Base-by-base conservation (phyloP, 2,329 filamentous ascomycete species). In the Epichloe sp. region DNA sequence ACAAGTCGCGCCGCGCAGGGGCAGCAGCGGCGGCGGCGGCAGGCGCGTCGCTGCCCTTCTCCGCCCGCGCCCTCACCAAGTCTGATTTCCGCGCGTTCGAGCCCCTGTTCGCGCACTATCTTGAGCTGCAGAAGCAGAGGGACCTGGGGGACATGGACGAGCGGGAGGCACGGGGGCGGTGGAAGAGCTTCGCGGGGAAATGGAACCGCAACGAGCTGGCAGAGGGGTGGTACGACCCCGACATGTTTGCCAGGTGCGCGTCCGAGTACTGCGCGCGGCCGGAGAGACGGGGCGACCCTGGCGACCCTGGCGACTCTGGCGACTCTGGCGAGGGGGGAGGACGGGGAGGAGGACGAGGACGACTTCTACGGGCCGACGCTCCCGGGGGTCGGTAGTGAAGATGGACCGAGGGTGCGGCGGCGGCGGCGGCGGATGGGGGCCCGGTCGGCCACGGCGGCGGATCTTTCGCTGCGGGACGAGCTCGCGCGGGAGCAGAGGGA, bases 131-230 rank as follows among this genome's bases (percentile, higher is more conserved):
- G 67, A 96, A 96, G 69, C 75, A 81, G 40, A 76, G 86, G 41
- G 70, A 83, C 49, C 70, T 94, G 1, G 74, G 17, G 17, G 76
- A 79, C 10, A 72, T 97, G 57, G 77, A 81, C 51, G 83, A 88
- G 55, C 76, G 78, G n/a, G 90, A 96, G 64, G 68, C 82, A 1
- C 84, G 77, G 56, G 89, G 90, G 1, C 74, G 91, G 51, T 98
- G 91, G 89, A 95, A 95, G 75, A 91, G 88, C 64, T 98, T 97
- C 61, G 66, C 91, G 12, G 75, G 78, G 4, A 91, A 89, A 73
- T 98, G 93, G 91, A 98, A 98, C 71, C 79, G 81, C 60, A 85
- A 83, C 62, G 87, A 91, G 69, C 73, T 97, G 56, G 85, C 86
- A 4, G 85, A 91, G 66, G 88, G 88, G 45, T 98, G 91, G 91